These are phyloP conservation scores for Aphanomyces invadans DNA, from an alignment of 352 stramenopile genomes.

Conservation along the genomic window DNA sequence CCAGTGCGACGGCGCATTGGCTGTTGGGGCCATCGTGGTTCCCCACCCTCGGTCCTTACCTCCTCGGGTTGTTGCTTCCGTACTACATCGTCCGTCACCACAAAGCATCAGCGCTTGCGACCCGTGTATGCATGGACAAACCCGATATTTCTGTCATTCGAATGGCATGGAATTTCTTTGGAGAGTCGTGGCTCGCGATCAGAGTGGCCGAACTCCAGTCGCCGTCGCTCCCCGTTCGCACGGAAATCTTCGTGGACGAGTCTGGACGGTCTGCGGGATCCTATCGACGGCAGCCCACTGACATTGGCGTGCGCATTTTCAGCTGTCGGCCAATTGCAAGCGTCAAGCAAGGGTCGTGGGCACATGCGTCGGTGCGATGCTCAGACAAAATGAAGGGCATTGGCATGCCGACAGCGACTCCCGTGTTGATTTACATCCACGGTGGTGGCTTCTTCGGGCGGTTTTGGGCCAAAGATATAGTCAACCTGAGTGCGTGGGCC, in stretches of 20 bases:
- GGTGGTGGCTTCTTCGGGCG: conserved; percentile 80
- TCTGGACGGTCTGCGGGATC: conserved; percentile 31
- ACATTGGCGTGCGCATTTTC: conserved; percentile 67
- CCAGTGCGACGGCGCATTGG: conserved; percentile 67
- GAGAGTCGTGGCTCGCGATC: conserved; percentile 66
- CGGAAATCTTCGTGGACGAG: conserved; percentile 52
- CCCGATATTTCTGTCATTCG: conserved; percentile 80
- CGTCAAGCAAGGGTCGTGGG: conserved; percentile 64
- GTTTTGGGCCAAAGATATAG: conserved; percentile 82
- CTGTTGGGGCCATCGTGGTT: conserved; percentile 53
- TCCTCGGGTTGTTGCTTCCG: conserved; percentile 64
- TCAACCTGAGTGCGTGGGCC: conserved; percentile 68
- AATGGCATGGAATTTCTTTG: conserved; percentile 76
- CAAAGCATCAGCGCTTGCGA: conserved; percentile 64
- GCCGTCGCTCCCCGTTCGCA: conserved; percentile 52
- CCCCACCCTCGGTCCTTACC: conserved; percentile 40
- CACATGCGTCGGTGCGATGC: conserved; percentile 39
- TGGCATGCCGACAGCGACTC: conserved; percentile 51
- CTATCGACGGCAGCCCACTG: conserved; percentile 33
- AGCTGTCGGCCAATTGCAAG: conserved; percentile 56
- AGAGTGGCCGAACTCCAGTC: conserved; percentile 55
- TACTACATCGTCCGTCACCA: conserved; percentile 75
- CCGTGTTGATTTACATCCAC: conserved; percentile 81
- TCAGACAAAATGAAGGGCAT: conserved; percentile 61
- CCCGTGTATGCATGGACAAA: conserved; percentile 69